Percentiles rank a stretch among this genome's conserved stretches.
phyloP scores from a whole-genome alignment of 257 asterid species.

The Primulina huaijiensis region DNA sequence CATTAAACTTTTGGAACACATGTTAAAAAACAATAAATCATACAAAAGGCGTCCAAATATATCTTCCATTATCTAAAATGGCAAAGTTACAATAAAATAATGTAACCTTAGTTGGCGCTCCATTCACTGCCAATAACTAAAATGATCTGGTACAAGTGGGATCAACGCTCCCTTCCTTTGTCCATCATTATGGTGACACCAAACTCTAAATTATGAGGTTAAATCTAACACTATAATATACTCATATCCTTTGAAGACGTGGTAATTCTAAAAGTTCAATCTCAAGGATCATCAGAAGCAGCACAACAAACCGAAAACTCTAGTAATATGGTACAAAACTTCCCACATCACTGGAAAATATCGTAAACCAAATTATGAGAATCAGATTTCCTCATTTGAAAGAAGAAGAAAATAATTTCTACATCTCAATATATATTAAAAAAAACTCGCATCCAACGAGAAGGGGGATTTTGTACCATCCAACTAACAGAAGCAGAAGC shows the following conservation, averaged over 20 bases:
- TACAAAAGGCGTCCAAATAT: not conserved
- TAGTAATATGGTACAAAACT: not conserved
- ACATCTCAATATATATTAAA: not conserved
- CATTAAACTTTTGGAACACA: not conserved
- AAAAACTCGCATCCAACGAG: not conserved
- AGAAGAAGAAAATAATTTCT: not conserved
- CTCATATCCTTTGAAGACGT: not conserved
- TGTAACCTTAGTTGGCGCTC: not conserved
- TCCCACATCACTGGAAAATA: not conserved
- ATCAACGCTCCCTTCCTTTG: not conserved
- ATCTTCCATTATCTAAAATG: not conserved
- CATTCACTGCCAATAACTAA: not conserved
- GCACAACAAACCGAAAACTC: not conserved
- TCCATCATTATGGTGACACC: not conserved
- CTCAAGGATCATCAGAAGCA: not conserved
- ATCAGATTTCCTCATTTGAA: not conserved
- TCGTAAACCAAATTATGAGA: not conserved
- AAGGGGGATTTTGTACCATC: not conserved
- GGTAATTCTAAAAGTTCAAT: not conserved
- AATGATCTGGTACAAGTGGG: not conserved
- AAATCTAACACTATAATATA: not conserved
- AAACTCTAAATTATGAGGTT: not conserved
- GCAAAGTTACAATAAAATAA: not conserved
- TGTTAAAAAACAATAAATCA: not conserved
- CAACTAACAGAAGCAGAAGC: not conserved